Conservation (phyloP, 2,329 filamentous ascomycete species). For the Phyllosticta paracitricarpa region DNA sequence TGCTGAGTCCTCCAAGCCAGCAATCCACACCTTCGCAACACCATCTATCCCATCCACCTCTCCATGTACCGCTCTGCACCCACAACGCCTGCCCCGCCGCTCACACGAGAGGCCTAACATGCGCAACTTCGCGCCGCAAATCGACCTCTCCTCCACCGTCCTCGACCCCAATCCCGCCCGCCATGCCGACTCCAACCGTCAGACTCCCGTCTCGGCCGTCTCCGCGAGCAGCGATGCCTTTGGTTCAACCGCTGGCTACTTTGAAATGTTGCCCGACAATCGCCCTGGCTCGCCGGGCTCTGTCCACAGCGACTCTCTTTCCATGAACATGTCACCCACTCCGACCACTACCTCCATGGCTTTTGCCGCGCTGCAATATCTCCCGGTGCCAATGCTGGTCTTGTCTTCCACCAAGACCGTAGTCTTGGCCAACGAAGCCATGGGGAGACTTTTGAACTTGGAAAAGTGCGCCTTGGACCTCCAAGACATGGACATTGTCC, state of each 20-base stretch:
- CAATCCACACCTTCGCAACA: background rate
- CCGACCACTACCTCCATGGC: constrained; percentile 22
- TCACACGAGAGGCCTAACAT: background rate
- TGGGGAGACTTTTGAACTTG: constrained; percentile 58
- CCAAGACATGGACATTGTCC: constrained; percentile 28
- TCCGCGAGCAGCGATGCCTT: constrained; percentile 16
- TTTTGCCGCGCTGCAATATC: constrained; percentile 54
- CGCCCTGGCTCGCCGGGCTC: constrained; percentile 16
- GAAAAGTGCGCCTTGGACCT: constrained; percentile 30
- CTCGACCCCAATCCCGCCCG: background rate
- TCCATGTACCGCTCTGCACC: background rate
- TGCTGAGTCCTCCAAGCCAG: background rate
- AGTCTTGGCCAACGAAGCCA: constrained; percentile 64
- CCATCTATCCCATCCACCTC: background rate
- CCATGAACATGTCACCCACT: constrained; percentile 19
- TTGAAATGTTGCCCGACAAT: constrained; percentile 17
- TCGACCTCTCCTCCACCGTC: background rate
- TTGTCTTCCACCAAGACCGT: constrained; percentile 60
- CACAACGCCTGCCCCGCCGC: background rate
- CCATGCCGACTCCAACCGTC: constrained; percentile 6
- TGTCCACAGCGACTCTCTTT: constrained; percentile 23
- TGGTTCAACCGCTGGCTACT: constrained; percentile 18
- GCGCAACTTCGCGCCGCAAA: constrained; percentile 3
- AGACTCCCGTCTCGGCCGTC: constrained; percentile 7
- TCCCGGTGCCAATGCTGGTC: constrained; percentile 63